These are phyloP conservation scores for Vachellia pachyceras DNA, from an alignment of 306 rosid genomes.

Conservation along the genomic window DNA sequence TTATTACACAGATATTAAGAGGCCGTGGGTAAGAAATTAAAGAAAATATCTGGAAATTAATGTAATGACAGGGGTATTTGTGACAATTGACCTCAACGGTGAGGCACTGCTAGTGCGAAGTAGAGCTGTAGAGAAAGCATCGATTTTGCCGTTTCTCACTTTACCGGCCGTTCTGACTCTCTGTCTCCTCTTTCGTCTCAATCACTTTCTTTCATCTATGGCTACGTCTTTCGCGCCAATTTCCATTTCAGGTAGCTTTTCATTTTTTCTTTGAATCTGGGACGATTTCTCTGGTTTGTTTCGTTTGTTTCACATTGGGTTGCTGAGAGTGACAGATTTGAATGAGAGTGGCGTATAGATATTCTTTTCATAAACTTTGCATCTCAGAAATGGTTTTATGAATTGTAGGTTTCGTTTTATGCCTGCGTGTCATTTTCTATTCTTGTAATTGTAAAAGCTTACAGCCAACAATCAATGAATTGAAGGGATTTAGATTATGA, in stretches of 20 bases:
- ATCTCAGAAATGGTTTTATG: too few species aligned
- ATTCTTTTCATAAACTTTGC: too few species aligned
- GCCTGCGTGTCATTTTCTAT: too few species aligned
- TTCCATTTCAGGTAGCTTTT: slow-evolving; percentile 46
- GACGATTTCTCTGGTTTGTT: not conserved
- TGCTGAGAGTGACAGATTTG: too few species aligned
- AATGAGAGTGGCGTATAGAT: too few species aligned
- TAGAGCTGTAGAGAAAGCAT: not conserved
- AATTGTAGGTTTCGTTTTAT: too few species aligned
- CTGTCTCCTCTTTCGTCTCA: not conserved
- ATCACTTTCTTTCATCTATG: slow-evolving; percentile 44
- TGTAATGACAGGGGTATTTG: not conserved
- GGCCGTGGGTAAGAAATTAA: not conserved
- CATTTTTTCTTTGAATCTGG: not conserved
- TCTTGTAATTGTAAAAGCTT: too few species aligned
- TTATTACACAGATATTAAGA: too few species aligned
- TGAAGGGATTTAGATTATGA: too few species aligned
- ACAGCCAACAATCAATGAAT: too few species aligned
- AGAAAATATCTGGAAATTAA: not conserved
- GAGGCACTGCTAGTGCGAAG: too few species aligned
- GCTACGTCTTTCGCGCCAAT: slow-evolving; percentile 65
- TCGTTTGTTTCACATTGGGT: too few species aligned
- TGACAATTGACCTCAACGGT: not conserved
- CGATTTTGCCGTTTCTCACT: not conserved
- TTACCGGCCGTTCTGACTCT: not conserved